Evolutionary conservation across 2,329 filamentous ascomycete species (phyloP).

Genomic region (Zasmidium citrigriseum): DNA sequence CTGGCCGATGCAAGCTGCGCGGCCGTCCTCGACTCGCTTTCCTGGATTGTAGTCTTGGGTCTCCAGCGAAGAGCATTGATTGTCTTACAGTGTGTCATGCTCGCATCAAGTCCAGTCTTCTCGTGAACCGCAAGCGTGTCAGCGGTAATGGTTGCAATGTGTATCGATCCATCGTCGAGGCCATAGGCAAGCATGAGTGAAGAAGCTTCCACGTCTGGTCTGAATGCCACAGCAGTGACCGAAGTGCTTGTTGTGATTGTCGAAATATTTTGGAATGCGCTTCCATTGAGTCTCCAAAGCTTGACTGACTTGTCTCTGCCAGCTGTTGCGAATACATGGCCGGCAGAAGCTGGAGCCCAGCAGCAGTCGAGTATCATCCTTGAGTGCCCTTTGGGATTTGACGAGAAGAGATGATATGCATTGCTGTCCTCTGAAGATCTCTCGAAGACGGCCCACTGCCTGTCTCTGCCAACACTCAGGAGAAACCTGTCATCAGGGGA

Average conservation of each 20-base stretch:
- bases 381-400: constrained; percentile 81
- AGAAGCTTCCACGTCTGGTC: not conserved
- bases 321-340: constrained; percentile 74
- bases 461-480: constrained; percentile 85
- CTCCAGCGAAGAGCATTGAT: constrained; percentile 36
- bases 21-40: not conserved
- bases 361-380: constrained; percentile 89
- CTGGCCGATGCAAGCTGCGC: constrained; percentile 42
- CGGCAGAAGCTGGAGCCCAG: constrained; percentile 65
- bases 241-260: constrained; percentile 29
- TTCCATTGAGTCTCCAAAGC: constrained; percentile 50
- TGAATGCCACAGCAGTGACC: constrained; percentile 38
- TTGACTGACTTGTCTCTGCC: constrained; percentile 83
- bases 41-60: constrained; percentile 12
- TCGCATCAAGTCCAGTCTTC: constrained; percentile 9
- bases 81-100: constrained; percentile 23
- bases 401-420: constrained; percentile 60
- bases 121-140: constrained; percentile 15
- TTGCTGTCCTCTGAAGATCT: constrained; percentile 43
- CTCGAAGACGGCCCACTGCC: constrained; percentile 85
- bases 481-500: constrained; percentile 72
- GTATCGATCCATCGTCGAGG: constrained; percentile 31
- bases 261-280: constrained; percentile 22
- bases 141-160: constrained; percentile 12
- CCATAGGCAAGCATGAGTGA: constrained; percentile 28